Percentiles rank a stretch among this genome's conserved stretches.
Evolutionary conservation across 768 basidiomycete genomes (phyloP).

Genomic region (Rhodotorula graminis): DNA sequence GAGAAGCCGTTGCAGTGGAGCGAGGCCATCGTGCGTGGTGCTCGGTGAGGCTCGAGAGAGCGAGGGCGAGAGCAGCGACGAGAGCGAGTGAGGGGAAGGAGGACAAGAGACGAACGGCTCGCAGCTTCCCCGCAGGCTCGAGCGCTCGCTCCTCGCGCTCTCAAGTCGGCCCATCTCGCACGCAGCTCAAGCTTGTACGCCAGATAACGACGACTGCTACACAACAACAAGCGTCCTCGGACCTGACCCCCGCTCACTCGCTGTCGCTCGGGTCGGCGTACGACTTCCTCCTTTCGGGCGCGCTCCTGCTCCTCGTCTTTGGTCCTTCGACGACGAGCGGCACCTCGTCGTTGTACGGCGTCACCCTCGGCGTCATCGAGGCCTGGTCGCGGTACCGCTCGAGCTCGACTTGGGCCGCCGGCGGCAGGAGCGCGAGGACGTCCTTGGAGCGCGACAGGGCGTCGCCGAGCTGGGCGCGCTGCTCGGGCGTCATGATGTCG

Average conservation of each 20-base stretch:
- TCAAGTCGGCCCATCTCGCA: no score
- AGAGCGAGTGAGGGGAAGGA: not conserved
- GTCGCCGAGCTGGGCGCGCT: conserved; percentile 12
- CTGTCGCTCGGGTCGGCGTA: not conserved
- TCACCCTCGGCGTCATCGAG: not conserved
- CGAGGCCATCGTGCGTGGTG: not conserved
- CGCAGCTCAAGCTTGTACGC: no score
- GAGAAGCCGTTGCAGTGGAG: not conserved
- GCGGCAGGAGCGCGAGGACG: not conserved
- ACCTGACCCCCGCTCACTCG: no score
- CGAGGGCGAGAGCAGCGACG: not conserved
- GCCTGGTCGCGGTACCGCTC: not conserved
- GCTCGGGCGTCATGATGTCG: not conserved
- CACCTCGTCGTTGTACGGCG: no score
- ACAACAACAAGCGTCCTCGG: not conserved
- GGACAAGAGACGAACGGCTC: not conserved
- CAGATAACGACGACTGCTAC: not conserved
- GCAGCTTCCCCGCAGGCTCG: no score
- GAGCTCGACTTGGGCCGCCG: not conserved
- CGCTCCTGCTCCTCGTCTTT: not conserved
- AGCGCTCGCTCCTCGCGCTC: not conserved
- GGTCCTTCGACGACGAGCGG: not conserved
- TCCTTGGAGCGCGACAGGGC: not conserved
- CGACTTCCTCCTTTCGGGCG: not conserved
- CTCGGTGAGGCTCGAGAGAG: no score